Evolutionary conservation across 176 grass and related monocot species (phyloP), one percentile per base, ranked within the genome.

Genomic region (Aechmea fasciata): DNA sequence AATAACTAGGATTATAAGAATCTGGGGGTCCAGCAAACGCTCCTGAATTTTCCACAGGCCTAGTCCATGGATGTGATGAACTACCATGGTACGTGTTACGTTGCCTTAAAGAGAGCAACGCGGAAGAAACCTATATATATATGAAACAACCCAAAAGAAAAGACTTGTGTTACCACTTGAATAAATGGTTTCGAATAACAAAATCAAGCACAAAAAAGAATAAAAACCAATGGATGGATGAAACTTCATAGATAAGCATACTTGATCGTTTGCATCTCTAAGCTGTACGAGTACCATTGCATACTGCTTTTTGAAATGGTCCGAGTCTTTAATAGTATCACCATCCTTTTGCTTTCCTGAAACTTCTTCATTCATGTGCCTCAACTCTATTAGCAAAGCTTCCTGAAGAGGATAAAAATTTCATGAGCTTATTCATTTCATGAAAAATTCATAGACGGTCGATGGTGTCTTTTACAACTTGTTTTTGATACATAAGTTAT

Each of bases 311-410:
- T 83, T 88, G 75, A 99, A 99, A 83, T 90, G 86, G 50, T 99
- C 81, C 79, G 90, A 72, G 65, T 97, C 93, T 80, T 73, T 83
- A 66, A 93, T 83, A 17, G 66, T 74, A 81, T 92, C 89, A 26
- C 79, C 77, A 49, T 90, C 89, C 80, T 87, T 87, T 63, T 93
- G 89, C 51, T 85, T 99, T 81, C 86, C 94, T 67, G 87, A 92
- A 63, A 93, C 84, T 76, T 96, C 89, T 77, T 93, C 94, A 29
- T 99, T 99, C 94, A 99, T 99, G 69, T 99, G 84, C 79, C 94
- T 90, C 66, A 99, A 71, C 67, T 99, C 94, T 66, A 88, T 91
- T 52, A 99, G 70, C 73, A 93, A 81, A 75, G 89, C 94, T 83
- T 99, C 94, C 89, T 96, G 66, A 29, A 83, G 55, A 69, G 80